A percentile compares a stretch with the other conserved stretches of the same genome.
Evolutionary conservation across 176 grass and related monocot species (phyloP).

Genomic region (Oryza glumipatula): DNA sequence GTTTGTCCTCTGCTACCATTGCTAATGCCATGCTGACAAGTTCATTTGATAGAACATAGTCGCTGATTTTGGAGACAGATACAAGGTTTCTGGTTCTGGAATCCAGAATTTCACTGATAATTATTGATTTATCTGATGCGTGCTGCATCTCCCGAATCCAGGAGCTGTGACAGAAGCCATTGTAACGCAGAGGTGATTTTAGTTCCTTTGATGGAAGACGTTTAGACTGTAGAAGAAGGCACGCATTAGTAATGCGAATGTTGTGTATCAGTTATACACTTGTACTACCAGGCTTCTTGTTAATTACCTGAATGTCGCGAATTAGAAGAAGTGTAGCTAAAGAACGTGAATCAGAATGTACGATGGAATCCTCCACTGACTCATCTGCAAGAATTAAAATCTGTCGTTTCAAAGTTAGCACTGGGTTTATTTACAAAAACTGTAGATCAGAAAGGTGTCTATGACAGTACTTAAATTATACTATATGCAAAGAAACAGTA

Average conservation of each 20-base stretch:
- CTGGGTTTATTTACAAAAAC: not conserved
- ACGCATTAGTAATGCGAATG: conserved; percentile 31
- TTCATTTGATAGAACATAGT: conserved; percentile 94
- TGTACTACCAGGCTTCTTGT: not conserved
- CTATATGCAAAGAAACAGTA: conserved; percentile 9
- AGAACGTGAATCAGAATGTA: conserved; percentile 96
- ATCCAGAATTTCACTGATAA: conserved; percentile 96
- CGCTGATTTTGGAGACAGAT: conserved; percentile 95
- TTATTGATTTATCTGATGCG: conserved; percentile 96
- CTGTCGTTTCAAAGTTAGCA: conserved; percentile 78
- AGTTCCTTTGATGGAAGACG: conserved; percentile 82
- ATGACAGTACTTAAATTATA: not conserved
- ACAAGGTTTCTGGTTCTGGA: conserved; percentile 96
- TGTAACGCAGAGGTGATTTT: conserved; percentile 67
- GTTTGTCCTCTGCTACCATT: conserved; percentile 99
- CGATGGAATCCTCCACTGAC: conserved; percentile 93
- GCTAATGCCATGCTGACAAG: conserved; percentile 98
- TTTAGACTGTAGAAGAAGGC: conserved; percentile 71
- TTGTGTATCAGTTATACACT: not conserved
- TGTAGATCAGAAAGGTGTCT: not conserved
- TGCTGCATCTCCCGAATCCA: conserved; percentile 99
- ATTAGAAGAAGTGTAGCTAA: conserved; percentile 98
- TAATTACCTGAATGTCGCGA: conserved; percentile 84
- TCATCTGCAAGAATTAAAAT: conserved; percentile 99
- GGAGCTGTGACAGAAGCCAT: conserved; percentile 69